Base-by-base conservation (phyloP, 371 early-diverging fungal species). In the Circinella umbellata region DNA sequence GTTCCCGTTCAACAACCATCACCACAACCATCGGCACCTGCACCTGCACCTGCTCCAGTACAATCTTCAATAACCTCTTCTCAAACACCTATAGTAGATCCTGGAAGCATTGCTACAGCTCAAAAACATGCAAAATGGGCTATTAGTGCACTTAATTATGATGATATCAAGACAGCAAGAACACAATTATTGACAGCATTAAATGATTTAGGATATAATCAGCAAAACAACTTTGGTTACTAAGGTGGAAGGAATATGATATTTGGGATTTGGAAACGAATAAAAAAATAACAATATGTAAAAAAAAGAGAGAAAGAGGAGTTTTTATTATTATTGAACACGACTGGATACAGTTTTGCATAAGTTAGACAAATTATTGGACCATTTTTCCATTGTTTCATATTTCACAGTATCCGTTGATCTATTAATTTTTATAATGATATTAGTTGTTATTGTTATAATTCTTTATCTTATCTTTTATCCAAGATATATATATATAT, bases 71-170 rank as follows among this genome's bases (percentile, higher is more conserved):
- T 27, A 34, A 39, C 73, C 13, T 17, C 70, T 4, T 37, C 60
- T 15, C 13, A 67, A 3, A 36, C 55, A 34, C 57, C 63, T 55
- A 47, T 51, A 10, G 48, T 86, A 11, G 90, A 93, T 63, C 88
- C 90, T n/a, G 74, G 76, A 4, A 82, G 82, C n/a, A 81, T 91
- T 27, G 80, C 89, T 8, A 67, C 80, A 4, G 95, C 96, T 3
- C 96, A 96, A 70, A 98, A 98, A 80, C 85, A 90, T 64, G 88
- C 96, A 9, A 91, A 93, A 69, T 98, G 92, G 88, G 98, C 97
- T 3, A 93, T 96, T 67, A 96, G 97, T 73, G 95, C 99, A 1
- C 74, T 98, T 27, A 93, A 97, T 64, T 98, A 96, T 72, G 98
- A 97, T 69, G 98, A 98, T 76, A 84, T 98, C 15, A 75, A 80